Evolutionary conservation across 495 filamentous ascomycete genomes (phyloP).

Genomic region (Neurospora africana): DNA sequence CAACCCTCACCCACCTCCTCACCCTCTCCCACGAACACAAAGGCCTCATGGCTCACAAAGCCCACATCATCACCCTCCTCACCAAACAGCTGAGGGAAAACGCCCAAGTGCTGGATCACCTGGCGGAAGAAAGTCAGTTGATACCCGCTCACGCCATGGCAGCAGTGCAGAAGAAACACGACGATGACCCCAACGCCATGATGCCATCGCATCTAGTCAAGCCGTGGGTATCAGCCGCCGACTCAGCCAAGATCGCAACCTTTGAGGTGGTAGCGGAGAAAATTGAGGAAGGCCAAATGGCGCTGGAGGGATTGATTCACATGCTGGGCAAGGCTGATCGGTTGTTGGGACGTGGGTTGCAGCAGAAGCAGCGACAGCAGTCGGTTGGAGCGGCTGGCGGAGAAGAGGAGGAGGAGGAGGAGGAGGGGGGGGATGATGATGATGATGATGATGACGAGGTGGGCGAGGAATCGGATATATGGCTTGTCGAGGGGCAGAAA

Average conservation of each 20-base stretch:
- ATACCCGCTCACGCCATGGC: slow-evolving; percentile 51
- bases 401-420: slow-evolving; percentile 14
- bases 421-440: not conserved
- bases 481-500: slow-evolving; percentile 21
- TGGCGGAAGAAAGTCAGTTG: slow-evolving; percentile 60
- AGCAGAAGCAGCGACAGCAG: not conserved
- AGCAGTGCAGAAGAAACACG: slow-evolving; percentile 13
- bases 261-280: slow-evolving; percentile 39
- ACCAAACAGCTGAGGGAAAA: slow-evolving; percentile 49
- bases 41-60: slow-evolving; percentile 51
- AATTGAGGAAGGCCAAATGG: slow-evolving; percentile 35
- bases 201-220: slow-evolving; percentile 23
- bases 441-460: slow-evolving; percentile 4
- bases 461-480: slow-evolving; percentile 22
- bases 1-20: slow-evolving; percentile 45
- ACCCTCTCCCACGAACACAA: slow-evolving; percentile 52
- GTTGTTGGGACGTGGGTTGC: slow-evolving; percentile 18
- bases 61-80: slow-evolving; percentile 48
- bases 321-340: slow-evolving; percentile 28
- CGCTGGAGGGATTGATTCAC: slow-evolving; percentile 33
- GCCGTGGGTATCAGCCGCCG: slow-evolving; percentile 41
- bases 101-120: slow-evolving; percentile 44
- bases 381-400: slow-evolving; percentile 3
- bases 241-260: slow-evolving; percentile 37
- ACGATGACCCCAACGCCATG: slow-evolving; percentile 9